These are phyloP conservation scores for Aspergillus sclerotioniger DNA, from an alignment of 495 filamentous ascomycete species.

Conservation along the genomic window DNA sequence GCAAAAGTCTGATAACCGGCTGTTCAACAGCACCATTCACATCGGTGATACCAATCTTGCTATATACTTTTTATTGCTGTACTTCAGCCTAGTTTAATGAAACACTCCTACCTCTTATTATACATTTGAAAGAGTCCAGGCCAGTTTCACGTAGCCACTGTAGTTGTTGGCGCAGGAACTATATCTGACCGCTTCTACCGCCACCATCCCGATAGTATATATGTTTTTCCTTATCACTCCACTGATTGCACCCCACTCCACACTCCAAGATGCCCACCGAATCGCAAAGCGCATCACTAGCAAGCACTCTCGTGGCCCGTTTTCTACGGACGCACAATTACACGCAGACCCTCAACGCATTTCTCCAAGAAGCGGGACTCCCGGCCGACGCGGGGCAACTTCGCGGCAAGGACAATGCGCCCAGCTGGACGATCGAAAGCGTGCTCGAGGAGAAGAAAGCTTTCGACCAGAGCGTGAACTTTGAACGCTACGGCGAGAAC, in stretches of 20 bases:
- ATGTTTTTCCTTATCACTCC: neutral
- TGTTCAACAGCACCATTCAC: neutral
- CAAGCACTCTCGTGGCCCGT: constrained; percentile 56
- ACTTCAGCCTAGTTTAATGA: neutral
- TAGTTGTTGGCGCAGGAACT: neutral
- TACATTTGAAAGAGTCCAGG: neutral
- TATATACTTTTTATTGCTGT: neutral
- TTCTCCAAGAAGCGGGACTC: constrained; percentile 62
- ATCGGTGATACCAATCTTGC: neutral
- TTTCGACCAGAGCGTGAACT: constrained; percentile 55
- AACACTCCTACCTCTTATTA: neutral
- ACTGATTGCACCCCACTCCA: neutral
- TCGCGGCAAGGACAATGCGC: constrained; percentile 36
- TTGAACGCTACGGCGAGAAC: constrained; percentile 51
- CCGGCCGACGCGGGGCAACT: constrained; percentile 38
- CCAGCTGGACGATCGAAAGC: constrained; percentile 59
- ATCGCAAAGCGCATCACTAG: constrained; percentile 22
- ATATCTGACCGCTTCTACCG: neutral
- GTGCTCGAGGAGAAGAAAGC: constrained; percentile 64
- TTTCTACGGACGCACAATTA: constrained; percentile 62
- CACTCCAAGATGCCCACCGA: constrained; percentile 10
- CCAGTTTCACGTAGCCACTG: too few species aligned
- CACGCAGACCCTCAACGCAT: constrained; percentile 56
- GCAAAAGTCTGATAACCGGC: neutral
- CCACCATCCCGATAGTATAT: neutral